Conservation (phyloP, 371 early-diverging fungal genomes). For the Phascolomyces articulosus region DNA sequence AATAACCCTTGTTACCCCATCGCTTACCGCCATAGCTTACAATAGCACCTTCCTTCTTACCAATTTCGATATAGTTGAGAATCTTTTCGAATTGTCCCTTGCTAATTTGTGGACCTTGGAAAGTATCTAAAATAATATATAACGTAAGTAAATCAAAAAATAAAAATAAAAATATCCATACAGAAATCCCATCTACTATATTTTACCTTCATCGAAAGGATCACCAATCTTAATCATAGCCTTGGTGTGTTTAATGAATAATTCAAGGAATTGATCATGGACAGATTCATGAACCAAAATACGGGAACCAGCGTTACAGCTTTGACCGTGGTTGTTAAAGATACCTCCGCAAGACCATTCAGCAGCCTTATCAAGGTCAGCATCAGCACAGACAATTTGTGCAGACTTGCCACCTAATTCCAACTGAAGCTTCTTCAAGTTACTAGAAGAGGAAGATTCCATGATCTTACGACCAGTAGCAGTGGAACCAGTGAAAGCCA, state of each 20-base stretch:
- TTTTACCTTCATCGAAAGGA: slow-evolving; percentile 50
- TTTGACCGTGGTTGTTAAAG: slow-evolving; percentile 86
- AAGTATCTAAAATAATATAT: slow-evolving; percentile 28
- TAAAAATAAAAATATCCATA: too few species aligned
- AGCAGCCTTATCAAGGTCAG: slow-evolving; percentile 82
- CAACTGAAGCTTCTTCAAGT: slow-evolving; percentile 77
- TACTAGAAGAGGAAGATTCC: slow-evolving; percentile 65
- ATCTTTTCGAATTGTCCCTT: slow-evolving; percentile 78
- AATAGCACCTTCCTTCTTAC: slow-evolving; percentile 63
- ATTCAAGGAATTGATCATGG: slow-evolving; percentile 69
- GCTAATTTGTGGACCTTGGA: slow-evolving; percentile 81
- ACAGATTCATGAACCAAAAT: slow-evolving; percentile 83
- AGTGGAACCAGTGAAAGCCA: slow-evolving; percentile 74
- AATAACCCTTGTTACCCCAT: slow-evolving; percentile 73
- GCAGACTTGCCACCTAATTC: slow-evolving; percentile 95
- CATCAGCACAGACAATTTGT: slow-evolving; percentile 84
- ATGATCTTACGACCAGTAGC: slow-evolving; percentile 72
- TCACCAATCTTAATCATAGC: slow-evolving; percentile 63
- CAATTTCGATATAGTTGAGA: slow-evolving; percentile 60
- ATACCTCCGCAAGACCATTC: slow-evolving; percentile 69
- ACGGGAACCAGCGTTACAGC: slow-evolving; percentile 88
- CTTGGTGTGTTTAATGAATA: slow-evolving; percentile 65
- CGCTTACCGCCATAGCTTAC: slow-evolving; percentile 73
- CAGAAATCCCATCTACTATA: slow-evolving; percentile 21
- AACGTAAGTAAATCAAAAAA: not conserved